These are phyloP conservation scores for Pyrenophora tritici-repentis DNA, from an alignment of 2,329 filamentous ascomycete species.

Conservation along the genomic window DNA sequence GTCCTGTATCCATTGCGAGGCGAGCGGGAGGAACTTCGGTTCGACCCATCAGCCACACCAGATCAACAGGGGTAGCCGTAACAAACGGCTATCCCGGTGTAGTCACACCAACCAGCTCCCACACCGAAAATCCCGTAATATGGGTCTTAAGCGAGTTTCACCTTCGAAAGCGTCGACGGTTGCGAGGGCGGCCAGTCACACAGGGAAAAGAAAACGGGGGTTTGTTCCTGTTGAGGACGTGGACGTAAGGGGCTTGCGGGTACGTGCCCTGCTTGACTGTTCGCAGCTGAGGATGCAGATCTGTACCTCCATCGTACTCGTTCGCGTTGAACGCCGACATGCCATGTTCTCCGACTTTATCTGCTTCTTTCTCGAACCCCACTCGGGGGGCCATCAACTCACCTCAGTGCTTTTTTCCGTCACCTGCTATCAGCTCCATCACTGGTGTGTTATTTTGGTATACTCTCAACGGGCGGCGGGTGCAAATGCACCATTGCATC, in stretches of 20 bases:
- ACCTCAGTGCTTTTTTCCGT: too few species aligned
- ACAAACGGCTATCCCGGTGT: conserved; percentile 14
- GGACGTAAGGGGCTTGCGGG: background rate
- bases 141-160: conserved; percentile 5
- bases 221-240: background rate
- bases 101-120: background rate
- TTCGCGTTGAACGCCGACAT: background rate
- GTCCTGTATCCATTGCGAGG: background rate
- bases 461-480: too few species aligned
- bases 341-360: background rate
- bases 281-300: conserved; percentile 2
- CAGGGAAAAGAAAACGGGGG: background rate
- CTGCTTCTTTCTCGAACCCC: background rate
- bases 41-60: conserved; percentile 7
- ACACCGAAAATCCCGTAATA: background rate
- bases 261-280: conserved; percentile 2
- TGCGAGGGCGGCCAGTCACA: background rate
- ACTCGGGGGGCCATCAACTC: too few species aligned
- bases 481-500: too few species aligned
- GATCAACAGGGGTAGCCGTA: conserved; percentile 2
- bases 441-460: too few species aligned
- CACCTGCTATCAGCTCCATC: too few species aligned
- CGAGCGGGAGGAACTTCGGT: conserved; percentile 13
- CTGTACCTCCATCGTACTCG: background rate
- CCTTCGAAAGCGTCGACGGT: background rate